Evolutionary conservation across 208 protist genomes (phyloP).

Genomic region (Eutreptiella sp.): DNA sequence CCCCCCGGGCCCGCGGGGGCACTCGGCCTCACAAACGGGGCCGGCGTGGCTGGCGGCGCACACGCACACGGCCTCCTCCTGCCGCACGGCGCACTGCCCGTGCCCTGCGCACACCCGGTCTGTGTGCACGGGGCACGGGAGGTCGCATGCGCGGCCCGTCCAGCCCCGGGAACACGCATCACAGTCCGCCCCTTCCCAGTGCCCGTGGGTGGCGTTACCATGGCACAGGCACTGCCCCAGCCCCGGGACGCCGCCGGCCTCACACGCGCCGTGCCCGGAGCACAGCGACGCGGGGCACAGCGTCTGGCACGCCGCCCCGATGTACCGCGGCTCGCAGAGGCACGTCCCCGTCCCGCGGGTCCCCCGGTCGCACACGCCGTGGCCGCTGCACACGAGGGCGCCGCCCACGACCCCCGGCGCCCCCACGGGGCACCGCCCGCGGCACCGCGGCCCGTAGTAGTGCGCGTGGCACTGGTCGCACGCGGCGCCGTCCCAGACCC

Average conservation of each 20-base stretch:
- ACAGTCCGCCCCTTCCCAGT: conserved; percentile 16
- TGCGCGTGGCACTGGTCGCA: conserved; percentile 10
- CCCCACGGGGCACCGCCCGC: conserved; percentile 22
- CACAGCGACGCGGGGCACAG: not conserved
- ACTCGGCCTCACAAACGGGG: conserved; percentile 14
- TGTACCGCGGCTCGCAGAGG: conserved; percentile 12
- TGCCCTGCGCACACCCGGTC: not conserved
- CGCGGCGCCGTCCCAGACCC: conserved; percentile 14
- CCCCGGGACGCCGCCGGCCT: not conserved
- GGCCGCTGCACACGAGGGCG: not conserved
- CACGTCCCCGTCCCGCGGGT: conserved; percentile 8
- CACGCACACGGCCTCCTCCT: too few species aligned
- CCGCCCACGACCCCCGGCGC: conserved; percentile 5
- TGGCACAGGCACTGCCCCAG: not conserved
- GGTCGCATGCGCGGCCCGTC: too few species aligned
- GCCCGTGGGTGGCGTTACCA: not conserved
- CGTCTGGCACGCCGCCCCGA: not conserved
- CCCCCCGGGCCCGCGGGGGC: conserved; percentile 6
- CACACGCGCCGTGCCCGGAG: too few species aligned
- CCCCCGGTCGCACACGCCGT: conserved; percentile 22
- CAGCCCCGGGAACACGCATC: conserved; percentile 3
- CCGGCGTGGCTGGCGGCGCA: conserved; percentile 25
- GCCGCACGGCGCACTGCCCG: not conserved
- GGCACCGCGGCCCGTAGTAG: conserved; percentile 8
- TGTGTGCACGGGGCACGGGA: too few species aligned